Conservation (phyloP, 1,284 basidiomycete genomes). For the Ustilago lituana region DNA sequence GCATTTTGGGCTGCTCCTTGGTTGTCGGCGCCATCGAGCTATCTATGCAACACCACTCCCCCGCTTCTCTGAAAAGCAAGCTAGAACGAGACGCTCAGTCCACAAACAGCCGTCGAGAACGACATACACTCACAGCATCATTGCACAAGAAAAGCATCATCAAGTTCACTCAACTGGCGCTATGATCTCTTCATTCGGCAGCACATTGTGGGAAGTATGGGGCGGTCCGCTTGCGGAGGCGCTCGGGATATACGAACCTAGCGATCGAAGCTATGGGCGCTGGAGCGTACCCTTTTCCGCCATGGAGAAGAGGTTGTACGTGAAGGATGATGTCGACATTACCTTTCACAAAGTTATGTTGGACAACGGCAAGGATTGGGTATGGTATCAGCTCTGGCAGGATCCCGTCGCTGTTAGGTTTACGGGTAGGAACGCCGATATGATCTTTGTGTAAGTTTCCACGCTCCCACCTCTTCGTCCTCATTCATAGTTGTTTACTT, state of each 20-base stretch:
- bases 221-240: constrained; percentile 45
- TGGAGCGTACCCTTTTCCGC: constrained; percentile 56
- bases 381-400: constrained; percentile 66
- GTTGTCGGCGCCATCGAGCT: constrained; percentile 18
- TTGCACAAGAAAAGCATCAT: too few species aligned
- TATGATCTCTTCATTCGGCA: constrained; percentile 14
- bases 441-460: constrained; percentile 55
- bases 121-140: too few species aligned
- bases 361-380: constrained; percentile 61
- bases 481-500: neutral
- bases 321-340: constrained; percentile 57
- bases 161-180: too few species aligned
- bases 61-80: too few species aligned
- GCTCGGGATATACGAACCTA: constrained; percentile 45
- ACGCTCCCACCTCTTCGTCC: too few species aligned
- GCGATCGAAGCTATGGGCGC: constrained; percentile 57
- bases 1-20: too few species aligned
- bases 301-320: constrained; percentile 63
- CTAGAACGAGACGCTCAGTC: too few species aligned
- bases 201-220: constrained; percentile 56
- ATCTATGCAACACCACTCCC: too few species aligned
- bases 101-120: too few species aligned
- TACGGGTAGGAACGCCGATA: constrained; percentile 57
- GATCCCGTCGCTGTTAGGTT: constrained; percentile 45
- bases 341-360: constrained; percentile 58